A percentile compares a stretch with the other conserved stretches of the same genome.
Conservation (phyloP, 75 land plant species). For the Pinus albicaulis region DNA sequence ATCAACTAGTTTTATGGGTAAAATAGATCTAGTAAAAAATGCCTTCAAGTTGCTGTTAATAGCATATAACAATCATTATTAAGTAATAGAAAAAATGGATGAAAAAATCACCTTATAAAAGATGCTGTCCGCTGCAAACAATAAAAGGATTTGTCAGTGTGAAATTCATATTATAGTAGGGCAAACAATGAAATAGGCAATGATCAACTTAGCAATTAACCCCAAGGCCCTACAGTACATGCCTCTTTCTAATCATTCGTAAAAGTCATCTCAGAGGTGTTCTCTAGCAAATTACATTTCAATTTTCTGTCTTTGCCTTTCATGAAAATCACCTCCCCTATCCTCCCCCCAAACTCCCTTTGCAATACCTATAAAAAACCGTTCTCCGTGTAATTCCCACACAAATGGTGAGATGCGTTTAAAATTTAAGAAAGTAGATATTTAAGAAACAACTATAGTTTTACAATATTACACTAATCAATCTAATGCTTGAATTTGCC, state of each 20-base stretch:
- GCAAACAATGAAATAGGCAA: background rate
- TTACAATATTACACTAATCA: too few species aligned
- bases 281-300: background rate
- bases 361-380: background rate
- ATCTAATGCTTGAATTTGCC: too few species aligned
- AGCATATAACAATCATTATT: background rate
- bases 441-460: too few species aligned
- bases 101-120: slow-evolving; percentile 57
- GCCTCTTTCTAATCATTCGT: background rate
- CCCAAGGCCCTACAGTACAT: background rate
- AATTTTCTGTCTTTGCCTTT: background rate
- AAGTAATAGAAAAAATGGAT: background rate
- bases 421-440: too few species aligned
- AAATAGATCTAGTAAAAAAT: background rate
- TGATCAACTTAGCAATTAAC: background rate
- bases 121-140: slow-evolving; percentile 62
- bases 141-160: slow-evolving; percentile 4
- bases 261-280: background rate
- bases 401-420: too few species aligned
- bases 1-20: background rate
- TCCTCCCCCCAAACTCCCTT: background rate
- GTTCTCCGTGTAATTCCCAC: background rate
- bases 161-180: background rate
- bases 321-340: background rate
- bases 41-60: slow-evolving; percentile 1